Base-by-base conservation (phyloP, 202 grass and related monocot genomes). In the Carex sylvatica region DNA sequence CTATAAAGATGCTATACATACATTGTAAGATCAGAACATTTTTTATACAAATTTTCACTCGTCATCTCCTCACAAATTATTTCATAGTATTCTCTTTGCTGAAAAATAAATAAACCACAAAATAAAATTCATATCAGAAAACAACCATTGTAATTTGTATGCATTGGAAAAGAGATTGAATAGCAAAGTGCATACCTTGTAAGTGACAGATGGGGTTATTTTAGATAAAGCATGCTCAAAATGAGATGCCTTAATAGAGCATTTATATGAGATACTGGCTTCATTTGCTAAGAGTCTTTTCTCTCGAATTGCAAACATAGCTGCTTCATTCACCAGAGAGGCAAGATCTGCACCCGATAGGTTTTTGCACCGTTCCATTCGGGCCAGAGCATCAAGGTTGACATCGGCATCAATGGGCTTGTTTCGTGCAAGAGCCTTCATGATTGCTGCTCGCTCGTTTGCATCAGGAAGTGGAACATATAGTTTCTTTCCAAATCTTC, bases 271-370 rank as follows among this genome's bases (percentile, higher is more conserved):
- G 2, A 77, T 77, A 58, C 67, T 77, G 22, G 69, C 84, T 61
- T 85, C 84, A 0, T 93, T 80, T 2, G 84, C 72, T 22, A 61
- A 40, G 1, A n/a, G 83, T 93, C 76, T 26, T 52, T 84, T 91
- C 84, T 95, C 90, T 33, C 88, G 80, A 62, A 93, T 55, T 12
- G 95, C 87, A 69, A 55, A 84, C 95, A 93, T 91, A 9, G 91
- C 95, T 55, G 95, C 95, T 88, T 95, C 89, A 53, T 95, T 87
- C 82, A 98, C 92, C 84, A 93, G 84, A 72, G 89, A 87, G 83
- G 88, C 89, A 24, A 94, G 70, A 60, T 94, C 95, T 0, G 90
- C 95, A 74, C 92, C 90, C 63, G 88, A 94, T 62, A 94, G 83
- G 80, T 90, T 93, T 20, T 81, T 79, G 76, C 90, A 98, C 13